Evolutionary conservation across 2,329 filamentous ascomycete genomes (phyloP).

Genomic region (Raffaelea albimanens): DNA sequence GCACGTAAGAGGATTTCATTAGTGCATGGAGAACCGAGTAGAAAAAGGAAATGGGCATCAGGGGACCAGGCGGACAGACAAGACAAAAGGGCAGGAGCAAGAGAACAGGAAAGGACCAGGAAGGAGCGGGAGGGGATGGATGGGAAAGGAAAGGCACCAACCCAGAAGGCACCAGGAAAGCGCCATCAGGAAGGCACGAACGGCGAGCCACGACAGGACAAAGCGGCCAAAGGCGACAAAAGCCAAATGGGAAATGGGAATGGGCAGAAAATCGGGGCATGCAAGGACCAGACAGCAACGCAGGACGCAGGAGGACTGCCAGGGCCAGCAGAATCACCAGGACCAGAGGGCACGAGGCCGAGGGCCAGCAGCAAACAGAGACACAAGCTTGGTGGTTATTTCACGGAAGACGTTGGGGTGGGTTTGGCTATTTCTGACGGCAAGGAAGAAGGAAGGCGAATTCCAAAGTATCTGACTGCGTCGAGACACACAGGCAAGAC

Average conservation of each 20-base stretch:
- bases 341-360: too few species aligned
- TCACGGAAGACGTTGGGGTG: too few species aligned
- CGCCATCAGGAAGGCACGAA: too few species aligned
- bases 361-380: constrained; percentile 9
- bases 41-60: constrained; percentile 17
- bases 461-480: too few species aligned
- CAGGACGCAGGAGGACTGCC: constrained; percentile 7
- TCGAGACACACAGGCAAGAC: too few species aligned
- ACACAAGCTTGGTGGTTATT: too few species aligned
- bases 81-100: constrained; percentile 1
- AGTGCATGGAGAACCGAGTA: constrained; percentile 7
- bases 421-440: too few species aligned
- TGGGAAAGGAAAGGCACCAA: constrained; percentile 3
- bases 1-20: background rate
- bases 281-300: background rate
- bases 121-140: constrained; percentile 1
- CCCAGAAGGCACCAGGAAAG: constrained; percentile 10
- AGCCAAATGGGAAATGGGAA: background rate
- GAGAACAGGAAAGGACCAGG: constrained; percentile 12
- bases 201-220: background rate
- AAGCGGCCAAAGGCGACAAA: background rate
- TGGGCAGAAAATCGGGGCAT: background rate
- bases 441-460: too few species aligned
- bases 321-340: constrained; percentile 1
- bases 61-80: constrained; percentile 20